phyloP scores from a whole-genome alignment of 208 protist genomes.

The Acanthamoeba quina region DNA sequence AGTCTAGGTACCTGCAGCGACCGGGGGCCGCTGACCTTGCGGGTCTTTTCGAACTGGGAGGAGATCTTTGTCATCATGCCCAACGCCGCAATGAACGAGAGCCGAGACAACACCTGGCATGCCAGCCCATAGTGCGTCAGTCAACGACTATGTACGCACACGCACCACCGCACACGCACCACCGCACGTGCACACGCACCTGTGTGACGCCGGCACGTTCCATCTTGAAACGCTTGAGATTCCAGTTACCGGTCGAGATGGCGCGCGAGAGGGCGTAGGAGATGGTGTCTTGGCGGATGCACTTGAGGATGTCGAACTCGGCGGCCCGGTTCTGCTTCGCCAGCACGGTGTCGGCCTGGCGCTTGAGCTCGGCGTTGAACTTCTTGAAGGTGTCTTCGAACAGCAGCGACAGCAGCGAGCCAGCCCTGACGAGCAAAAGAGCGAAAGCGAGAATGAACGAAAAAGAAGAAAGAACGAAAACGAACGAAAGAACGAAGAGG shows the following conservation, averaged over 20 bases:
- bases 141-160: too few species aligned
- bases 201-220: constrained; percentile 96
- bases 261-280: constrained; percentile 97
- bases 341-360: constrained; percentile 93
- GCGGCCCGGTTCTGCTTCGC: constrained; percentile 93
- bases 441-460: constrained; percentile 1
- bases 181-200: constrained; percentile 30
- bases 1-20: constrained; percentile 78
- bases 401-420: constrained; percentile 97
- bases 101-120: constrained; percentile 95
- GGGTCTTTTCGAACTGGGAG: constrained; percentile 99
- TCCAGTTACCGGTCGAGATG: constrained; percentile 98
- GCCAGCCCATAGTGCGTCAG: too few species aligned
- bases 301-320: constrained; percentile 95
- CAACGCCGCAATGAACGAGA: constrained; percentile 98
- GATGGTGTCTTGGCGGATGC: constrained; percentile 96
- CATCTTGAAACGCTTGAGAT: constrained; percentile 97
- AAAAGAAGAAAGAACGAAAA: not conserved
- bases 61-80: constrained; percentile 99
- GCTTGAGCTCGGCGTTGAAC: constrained; percentile 97
- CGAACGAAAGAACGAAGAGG: not conserved
- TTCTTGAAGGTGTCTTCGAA: constrained; percentile 99
- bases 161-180: too few species aligned
- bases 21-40: constrained; percentile 97
- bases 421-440: constrained; percentile 88